Evolutionary conservation across 2,329 filamentous ascomycete species (phyloP).

Genomic region (Lasiodiplodia sp.): DNA sequence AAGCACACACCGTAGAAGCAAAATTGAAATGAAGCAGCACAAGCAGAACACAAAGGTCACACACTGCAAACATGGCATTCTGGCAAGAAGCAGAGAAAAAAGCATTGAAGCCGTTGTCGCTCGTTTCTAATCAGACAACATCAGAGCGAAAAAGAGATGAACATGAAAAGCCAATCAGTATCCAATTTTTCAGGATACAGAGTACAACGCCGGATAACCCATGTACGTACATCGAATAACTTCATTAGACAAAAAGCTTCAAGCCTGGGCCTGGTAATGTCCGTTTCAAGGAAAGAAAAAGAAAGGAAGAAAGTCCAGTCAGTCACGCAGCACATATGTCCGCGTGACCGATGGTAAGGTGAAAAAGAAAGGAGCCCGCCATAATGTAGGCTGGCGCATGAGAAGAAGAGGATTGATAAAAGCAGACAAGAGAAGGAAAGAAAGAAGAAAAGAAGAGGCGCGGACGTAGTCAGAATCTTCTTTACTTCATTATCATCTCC

Average conservation of each 20-base stretch:
- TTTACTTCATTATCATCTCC: conserved; percentile 2
- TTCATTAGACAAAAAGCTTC: not conserved
- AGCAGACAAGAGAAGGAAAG: not conserved
- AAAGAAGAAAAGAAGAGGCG: not conserved
- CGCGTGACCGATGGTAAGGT: not conserved
- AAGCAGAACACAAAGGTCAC: not conserved
- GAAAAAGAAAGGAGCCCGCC: not conserved
- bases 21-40: too few species aligned
- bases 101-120: too few species aligned
- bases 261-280: not conserved
- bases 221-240: not conserved
- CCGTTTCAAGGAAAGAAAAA: not conserved
- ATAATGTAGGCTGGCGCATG: not conserved
- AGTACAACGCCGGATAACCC: not conserved
- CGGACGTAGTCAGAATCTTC: not conserved
- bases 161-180: too few species aligned
- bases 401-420: not conserved
- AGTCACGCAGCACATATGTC: not conserved
- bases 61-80: too few species aligned
- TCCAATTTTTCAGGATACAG: not conserved
- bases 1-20: not conserved
- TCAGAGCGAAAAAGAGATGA: not conserved
- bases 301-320: not conserved
- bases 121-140: too few species aligned
- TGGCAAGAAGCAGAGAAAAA: too few species aligned